phyloP scores from a whole-genome alignment of 768 basidiomycete species.

The Dentipellis sp. region DNA sequence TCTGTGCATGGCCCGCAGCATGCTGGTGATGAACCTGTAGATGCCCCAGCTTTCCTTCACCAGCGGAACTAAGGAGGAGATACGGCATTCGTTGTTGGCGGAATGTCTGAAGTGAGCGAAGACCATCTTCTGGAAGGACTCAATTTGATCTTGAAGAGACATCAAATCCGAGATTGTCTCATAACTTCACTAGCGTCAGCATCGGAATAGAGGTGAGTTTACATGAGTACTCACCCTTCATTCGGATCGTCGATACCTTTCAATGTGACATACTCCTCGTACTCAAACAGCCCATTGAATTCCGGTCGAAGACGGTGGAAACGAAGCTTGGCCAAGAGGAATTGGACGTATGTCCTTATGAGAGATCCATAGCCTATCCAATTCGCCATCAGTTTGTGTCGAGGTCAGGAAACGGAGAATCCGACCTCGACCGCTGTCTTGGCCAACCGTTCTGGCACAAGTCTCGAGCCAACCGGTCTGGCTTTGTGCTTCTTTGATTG shows the following conservation, averaged over 20 bases:
- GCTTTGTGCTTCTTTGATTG: conserved; percentile 92
- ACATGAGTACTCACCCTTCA: conserved; percentile 65
- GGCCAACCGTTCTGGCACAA: conserved; percentile 81
- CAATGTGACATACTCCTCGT: conserved; percentile 95
- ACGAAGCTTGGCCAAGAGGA: conserved; percentile 88
- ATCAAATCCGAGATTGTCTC: conserved; percentile 98
- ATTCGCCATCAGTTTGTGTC: background rate
- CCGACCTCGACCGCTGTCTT: conserved; percentile 69
- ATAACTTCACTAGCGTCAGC: conserved; percentile 38
- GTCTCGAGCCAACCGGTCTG: conserved; percentile 99
- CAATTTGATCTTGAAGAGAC: conserved; percentile 97
- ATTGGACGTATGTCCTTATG: conserved; percentile 93
- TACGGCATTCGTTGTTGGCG: conserved; percentile 93
- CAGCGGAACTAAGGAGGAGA: conserved; percentile 89
- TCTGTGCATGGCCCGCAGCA: conserved; percentile 95
- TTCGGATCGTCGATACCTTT: conserved; percentile 99
- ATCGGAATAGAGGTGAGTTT: conserved; percentile 1
- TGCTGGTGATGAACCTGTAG: conserved; percentile 97
- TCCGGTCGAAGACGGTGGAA: conserved; percentile 95
- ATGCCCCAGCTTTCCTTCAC: conserved; percentile 99
- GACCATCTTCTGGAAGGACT: conserved; percentile 96
- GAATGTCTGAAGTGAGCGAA: conserved; percentile 91
- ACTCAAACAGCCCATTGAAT: conserved; percentile 98
- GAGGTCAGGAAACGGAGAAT: background rate
- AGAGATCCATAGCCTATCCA: conserved; percentile 81